Percentiles rank a stretch among this genome's conserved stretches.
Conservation (phyloP, 208 protist species). For the Acanthamoeba lugdunensis region DNA sequence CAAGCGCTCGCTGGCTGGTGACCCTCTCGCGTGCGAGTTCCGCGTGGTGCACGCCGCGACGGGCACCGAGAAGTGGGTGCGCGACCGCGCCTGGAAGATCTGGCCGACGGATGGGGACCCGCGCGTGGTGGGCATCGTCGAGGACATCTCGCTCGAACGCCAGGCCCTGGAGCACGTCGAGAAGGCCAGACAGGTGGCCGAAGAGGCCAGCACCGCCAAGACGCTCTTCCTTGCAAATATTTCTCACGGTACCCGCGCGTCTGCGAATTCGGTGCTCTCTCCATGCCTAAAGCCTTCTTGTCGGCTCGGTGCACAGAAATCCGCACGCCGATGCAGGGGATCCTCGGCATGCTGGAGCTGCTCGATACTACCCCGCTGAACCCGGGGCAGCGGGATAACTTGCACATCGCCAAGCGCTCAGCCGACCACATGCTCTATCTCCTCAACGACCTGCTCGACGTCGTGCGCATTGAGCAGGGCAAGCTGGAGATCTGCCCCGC, state of each 20-base stretch:
- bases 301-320: neutral
- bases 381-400: constrained; percentile 12
- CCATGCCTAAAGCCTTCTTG: neutral
- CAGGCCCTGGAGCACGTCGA: constrained; percentile 12
- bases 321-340: constrained; percentile 39
- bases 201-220: constrained; percentile 60
- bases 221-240: constrained; percentile 62
- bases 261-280: neutral
- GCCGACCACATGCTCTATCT: constrained; percentile 45
- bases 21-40: neutral
- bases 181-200: neutral
- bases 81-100: constrained; percentile 26
- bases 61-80: neutral
- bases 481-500: constrained; percentile 48
- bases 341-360: constrained; percentile 62
- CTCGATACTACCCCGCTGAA: neutral
- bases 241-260: neutral
- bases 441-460: constrained; percentile 56
- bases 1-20: neutral
- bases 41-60: neutral
- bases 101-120: neutral
- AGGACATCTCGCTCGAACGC: constrained; percentile 37
- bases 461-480: constrained; percentile 64
- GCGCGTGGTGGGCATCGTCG: constrained; percentile 64
- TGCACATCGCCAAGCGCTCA: constrained; percentile 31